A percentile compares a stretch with the other conserved stretches of the same genome.
Evolutionary conservation across 148 eudicot species (phyloP).

Genomic region (Fagopyrum homotropicum): DNA sequence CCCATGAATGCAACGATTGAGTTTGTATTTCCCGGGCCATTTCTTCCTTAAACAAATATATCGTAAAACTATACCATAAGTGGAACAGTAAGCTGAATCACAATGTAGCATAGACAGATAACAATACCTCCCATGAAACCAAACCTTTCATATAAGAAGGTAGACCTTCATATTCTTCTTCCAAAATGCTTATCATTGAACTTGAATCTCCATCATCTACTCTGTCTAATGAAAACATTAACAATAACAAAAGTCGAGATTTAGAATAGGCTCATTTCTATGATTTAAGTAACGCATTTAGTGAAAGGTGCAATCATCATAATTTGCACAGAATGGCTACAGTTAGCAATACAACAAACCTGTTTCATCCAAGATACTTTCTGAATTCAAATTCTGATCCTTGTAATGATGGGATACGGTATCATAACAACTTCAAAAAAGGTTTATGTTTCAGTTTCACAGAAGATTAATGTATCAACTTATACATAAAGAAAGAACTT

Average conservation of each 20-base stretch:
- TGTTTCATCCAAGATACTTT: slow-evolving; percentile 15
- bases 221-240: neutral
- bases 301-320: neutral
- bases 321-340: neutral
- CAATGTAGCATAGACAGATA: neutral
- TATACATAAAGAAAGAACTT: slow-evolving; percentile 12
- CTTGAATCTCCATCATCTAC: slow-evolving; percentile 22
- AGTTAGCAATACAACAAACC: slow-evolving; percentile 22
- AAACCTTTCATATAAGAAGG: slow-evolving; percentile 77
- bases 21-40: no score
- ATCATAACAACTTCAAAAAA: slow-evolving; percentile 3
- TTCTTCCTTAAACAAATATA: no score
- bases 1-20: no score
- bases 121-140: slow-evolving; percentile 79
- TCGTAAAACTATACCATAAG: neutral
- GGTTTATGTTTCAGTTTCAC: neutral
- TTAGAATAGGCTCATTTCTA: neutral
- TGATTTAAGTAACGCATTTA: neutral
- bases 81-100: neutral
- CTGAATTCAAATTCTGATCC: slow-evolving; percentile 23
- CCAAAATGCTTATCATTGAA: slow-evolving; percentile 32
- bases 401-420: neutral
- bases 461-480: neutral
- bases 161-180: slow-evolving; percentile 69
- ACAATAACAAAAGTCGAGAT: neutral